Percentiles rank a stretch among this genome's conserved stretches.
Evolutionary conservation across 2,329 filamentous ascomycete species (phyloP).

Genomic region (Talaromyces amestolkiae): DNA sequence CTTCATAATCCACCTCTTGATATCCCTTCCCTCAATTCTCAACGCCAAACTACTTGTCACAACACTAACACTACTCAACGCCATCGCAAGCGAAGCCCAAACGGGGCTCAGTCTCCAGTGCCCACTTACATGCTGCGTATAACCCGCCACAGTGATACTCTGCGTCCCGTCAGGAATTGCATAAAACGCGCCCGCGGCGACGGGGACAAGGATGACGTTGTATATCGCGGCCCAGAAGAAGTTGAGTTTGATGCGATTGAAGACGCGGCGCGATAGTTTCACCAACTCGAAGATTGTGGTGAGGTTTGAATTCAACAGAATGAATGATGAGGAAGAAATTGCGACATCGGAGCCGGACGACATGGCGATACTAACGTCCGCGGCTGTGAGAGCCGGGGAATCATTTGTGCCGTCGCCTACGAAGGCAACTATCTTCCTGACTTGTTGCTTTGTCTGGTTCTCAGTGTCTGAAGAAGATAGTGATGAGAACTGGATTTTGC

Average conservation of each 20-base stretch:
- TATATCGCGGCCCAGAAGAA: constrained; percentile 84
- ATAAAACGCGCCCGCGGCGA: constrained; percentile 78
- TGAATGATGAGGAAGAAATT: constrained; percentile 76
- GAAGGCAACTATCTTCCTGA: constrained; percentile 64
- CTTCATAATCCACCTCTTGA: constrained; percentile 3
- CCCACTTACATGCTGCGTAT: constrained; percentile 31
- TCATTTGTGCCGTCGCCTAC: constrained; percentile 88
- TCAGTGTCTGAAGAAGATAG: constrained; percentile 54
- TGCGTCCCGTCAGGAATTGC: constrained; percentile 49
- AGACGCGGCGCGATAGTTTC: constrained; percentile 67
- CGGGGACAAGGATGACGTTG: constrained; percentile 72
- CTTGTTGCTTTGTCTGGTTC: constrained; percentile 27
- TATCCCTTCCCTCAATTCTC: constrained; percentile 45
- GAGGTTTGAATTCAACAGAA: constrained; percentile 71
- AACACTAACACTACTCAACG: constrained; percentile 84
- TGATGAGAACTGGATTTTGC: constrained; percentile 32
- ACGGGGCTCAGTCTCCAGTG: constrained; percentile 51
- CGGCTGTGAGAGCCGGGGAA: constrained; percentile 72
- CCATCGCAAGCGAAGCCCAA: constrained; percentile 92
- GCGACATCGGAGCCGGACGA: constrained; percentile 80
- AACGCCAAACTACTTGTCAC: constrained; percentile 76
- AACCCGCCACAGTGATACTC: constrained; percentile 28
- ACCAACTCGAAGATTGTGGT: constrained; percentile 70
- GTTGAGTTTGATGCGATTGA: constrained; percentile 77
- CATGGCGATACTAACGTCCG: constrained; percentile 80